Evolutionary conservation across 306 rosid genomes (phyloP).

Genomic region (Ochetophila trinervis): DNA sequence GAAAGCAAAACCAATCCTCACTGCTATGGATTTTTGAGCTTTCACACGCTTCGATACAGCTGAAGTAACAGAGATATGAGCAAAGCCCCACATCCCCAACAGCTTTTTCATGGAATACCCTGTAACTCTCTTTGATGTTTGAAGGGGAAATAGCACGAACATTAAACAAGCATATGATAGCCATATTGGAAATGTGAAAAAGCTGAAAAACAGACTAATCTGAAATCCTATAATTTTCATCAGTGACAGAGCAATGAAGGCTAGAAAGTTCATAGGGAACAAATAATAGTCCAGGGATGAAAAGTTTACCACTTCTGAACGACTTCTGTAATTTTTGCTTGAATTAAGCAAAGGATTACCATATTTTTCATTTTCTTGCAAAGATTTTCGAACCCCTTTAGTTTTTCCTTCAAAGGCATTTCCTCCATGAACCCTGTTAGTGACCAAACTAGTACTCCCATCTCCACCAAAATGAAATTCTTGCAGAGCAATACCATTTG

Average conservation of each 20-base stretch:
- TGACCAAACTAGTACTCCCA: too few species aligned
- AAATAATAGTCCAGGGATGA: not conserved
- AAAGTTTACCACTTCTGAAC: not conserved
- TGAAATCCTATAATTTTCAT: constrained; percentile 20
- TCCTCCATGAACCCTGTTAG: not conserved
- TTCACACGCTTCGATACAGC: constrained; percentile 4
- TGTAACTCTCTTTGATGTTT: constrained; percentile 6
- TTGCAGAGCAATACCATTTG: constrained; percentile 1
- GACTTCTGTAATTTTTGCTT: not conserved
- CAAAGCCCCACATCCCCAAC: constrained; percentile 9
- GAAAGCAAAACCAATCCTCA: constrained; percentile 16
- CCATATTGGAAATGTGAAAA: constrained; percentile 24
- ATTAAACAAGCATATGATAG: constrained; percentile 16
- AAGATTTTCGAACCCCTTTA: not conserved
- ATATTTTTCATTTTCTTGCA: not conserved
- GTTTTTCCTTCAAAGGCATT: not conserved
- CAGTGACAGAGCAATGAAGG: not conserved
- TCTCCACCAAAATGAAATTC: too few species aligned
- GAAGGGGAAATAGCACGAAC: constrained; percentile 25
- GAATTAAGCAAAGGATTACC: not conserved
- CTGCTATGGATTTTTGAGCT: constrained; percentile 19
- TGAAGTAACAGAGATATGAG: constrained; percentile 4
- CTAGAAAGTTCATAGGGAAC: constrained; percentile 11
- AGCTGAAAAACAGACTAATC: constrained; percentile 8
- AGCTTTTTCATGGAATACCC: constrained; percentile 14